These are phyloP conservation scores for Gynandropsis gynandra DNA, from an alignment of 345 rosid species.

Conservation along the genomic window DNA sequence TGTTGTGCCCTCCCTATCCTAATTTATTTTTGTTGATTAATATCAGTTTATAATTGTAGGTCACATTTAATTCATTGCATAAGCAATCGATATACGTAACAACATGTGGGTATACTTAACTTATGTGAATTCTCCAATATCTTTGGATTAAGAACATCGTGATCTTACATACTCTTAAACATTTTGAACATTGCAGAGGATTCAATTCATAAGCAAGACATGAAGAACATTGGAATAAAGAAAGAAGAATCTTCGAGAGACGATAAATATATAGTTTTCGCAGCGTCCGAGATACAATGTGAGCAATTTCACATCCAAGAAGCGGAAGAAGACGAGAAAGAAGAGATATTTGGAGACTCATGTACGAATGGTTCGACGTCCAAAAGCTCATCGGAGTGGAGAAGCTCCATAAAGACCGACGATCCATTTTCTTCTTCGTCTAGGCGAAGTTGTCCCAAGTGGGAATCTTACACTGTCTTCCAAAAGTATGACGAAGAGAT, in stretches of 20 bases:
- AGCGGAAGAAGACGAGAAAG: conserved; percentile 40
- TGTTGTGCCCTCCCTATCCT: conserved; percentile 9
- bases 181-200: neutral
- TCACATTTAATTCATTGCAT: conserved; percentile 15
- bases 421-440: conserved; percentile 97
- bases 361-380: conserved; percentile 88
- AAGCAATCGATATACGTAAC: conserved; percentile 16
- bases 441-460: conserved; percentile 82
- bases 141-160: too few relatives aligned
- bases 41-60: conserved; percentile 15
- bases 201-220: neutral
- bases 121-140: too few relatives aligned
- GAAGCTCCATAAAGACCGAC: conserved; percentile 79
- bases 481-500: conserved; percentile 97
- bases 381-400: conserved; percentile 98
- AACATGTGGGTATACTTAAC: too few relatives aligned
- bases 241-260: conserved; percentile 21
- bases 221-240: conserved; percentile 1
- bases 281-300: too few relatives aligned
- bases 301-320: neutral
- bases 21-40: conserved; percentile 4
- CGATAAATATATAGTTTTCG: conserved; percentile 19
- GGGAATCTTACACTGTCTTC: conserved; percentile 96
- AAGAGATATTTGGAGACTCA: conserved; percentile 69
- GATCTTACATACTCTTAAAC: too few relatives aligned